Evolutionary conservation across 345 rosid genomes (phyloP).

Genomic region (Arabis alpina): DNA sequence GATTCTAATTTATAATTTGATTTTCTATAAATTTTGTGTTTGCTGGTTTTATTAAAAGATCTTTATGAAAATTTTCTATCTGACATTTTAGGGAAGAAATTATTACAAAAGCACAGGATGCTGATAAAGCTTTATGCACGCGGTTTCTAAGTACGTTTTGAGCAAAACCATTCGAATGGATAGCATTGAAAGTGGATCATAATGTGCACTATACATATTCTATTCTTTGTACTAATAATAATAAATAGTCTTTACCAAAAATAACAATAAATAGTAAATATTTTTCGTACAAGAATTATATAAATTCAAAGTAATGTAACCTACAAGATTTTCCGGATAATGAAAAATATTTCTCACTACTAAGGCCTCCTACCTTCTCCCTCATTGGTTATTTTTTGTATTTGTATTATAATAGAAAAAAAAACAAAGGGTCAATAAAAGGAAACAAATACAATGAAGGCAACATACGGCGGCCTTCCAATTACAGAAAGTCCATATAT

Average conservation of each 20-base stretch:
- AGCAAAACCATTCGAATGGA: constrained; percentile 41
- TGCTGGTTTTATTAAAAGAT: too few species aligned
- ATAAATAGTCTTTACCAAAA: too few species aligned
- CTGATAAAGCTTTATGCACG: constrained; percentile 42
- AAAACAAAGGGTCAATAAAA: constrained; percentile 27
- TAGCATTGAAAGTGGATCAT: constrained; percentile 36
- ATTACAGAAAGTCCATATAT: constrained; percentile 44
- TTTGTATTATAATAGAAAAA: background rate
- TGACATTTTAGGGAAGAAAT: constrained; percentile 18
- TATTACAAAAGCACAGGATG: constrained; percentile 34
- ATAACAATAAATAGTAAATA: background rate
- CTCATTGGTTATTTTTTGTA: constrained; percentile 1
- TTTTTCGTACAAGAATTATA: constrained; percentile 20
- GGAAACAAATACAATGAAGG: constrained; percentile 30
- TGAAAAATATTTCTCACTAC: constrained; percentile 18
- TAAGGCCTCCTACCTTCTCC: constrained; percentile 18
- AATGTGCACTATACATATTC: constrained; percentile 30
- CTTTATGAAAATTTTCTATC: background rate
- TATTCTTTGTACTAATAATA: constrained; percentile 28
- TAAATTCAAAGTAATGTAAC: constrained; percentile 9
- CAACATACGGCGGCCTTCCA: constrained; percentile 40
- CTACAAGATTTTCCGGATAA: constrained; percentile 19
- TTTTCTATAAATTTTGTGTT: too few species aligned
- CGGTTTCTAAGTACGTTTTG: constrained; percentile 45
- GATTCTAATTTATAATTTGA: too few species aligned